Evolutionary conservation across 2,329 filamentous ascomycete species (phyloP).

Genomic region (Cercospora sesami): DNA sequence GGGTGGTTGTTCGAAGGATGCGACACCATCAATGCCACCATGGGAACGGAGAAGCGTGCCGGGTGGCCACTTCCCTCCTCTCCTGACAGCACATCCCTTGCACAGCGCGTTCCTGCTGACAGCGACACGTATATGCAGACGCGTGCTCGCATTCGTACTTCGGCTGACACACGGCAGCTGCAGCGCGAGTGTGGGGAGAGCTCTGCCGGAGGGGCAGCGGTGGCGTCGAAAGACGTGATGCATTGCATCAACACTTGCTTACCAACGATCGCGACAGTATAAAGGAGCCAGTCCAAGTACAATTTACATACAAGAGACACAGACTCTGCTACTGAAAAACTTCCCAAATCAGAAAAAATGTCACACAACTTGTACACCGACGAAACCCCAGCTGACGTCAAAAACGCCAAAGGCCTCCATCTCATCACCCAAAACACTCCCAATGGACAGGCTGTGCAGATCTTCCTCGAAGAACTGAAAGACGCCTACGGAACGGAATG

Average conservation of each 20-base stretch:
- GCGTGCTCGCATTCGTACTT: too few species aligned
- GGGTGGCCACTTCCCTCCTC: too few species aligned
- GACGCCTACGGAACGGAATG: conserved; percentile 53
- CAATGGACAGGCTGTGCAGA: conserved; percentile 55
- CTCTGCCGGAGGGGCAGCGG: conserved; percentile 13
- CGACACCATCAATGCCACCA: neutral
- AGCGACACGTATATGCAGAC: neutral
- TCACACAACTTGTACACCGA: conserved; percentile 46
- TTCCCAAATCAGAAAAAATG: conserved; percentile 31
- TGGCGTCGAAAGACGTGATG: conserved; percentile 15
- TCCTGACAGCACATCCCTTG: too few species aligned
- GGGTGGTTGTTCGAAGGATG: neutral
- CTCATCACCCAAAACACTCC: conserved; percentile 54
- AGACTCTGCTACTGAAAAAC: neutral
- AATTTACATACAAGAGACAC: neutral
- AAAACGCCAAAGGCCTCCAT: conserved; percentile 54
- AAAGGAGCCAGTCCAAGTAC: neutral
- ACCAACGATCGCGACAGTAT: neutral
- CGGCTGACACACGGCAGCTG: conserved; percentile 1
- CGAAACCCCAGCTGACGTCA: conserved; percentile 49
- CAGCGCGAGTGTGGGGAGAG: neutral
- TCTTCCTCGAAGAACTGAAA: conserved; percentile 57
- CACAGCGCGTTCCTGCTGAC: neutral
- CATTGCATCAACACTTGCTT: conserved; percentile 15
- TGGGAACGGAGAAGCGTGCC: neutral